Evolutionary conservation across 2,329 filamentous ascomycete genomes (phyloP), one percentile per base, ranked within the genome.

Genomic region (Cladosporium sp.): DNA sequence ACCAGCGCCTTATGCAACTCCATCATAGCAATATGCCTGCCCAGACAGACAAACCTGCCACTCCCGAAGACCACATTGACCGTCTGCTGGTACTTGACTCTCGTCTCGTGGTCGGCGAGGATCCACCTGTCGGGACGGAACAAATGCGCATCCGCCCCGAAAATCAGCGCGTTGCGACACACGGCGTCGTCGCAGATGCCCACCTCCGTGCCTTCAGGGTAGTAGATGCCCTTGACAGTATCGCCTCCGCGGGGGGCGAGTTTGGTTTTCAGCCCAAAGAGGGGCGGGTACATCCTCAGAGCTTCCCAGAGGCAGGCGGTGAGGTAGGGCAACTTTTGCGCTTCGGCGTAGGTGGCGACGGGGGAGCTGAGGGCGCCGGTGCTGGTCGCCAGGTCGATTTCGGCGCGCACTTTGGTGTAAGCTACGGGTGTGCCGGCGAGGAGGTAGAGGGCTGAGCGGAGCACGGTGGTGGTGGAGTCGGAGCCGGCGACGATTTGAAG

Each of bases 81-180:
- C 1, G 68, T 71, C 32, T 62, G 60, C 22, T 67, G 63, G 65
- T 74, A 75, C 13, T 63, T 62, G 13, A 64, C 58, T 45, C 65
- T 58, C 36, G 67, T 64, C 1, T 63, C 64, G 1, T 60, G 57
- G 11, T 63, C 59, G 1, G 61, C 66, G 50, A 74, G 66, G 11
- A 80, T 56, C 74, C 76, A 80, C 38, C 78, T 68, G 44, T 76
- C 76, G 1, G 78, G 78, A 18, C 70, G 64, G 57, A 74, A 80
- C 0, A 69, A 50, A 29, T 69, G 61, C 2, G 70, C 69, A 52
- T 76, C 72, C 1, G 60, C 51, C 7, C 74, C 72, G 47, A 68
- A 70, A 19, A 70, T 57, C 13, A 51, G 54, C 54, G 70, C 66
- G 41, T 68, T 63, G 27, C 66, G 65, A 49, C 73, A 69, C 15